Evolutionary conservation across 176 grass and related monocot species (phyloP).

Genomic region (Raddia distichophylla): DNA sequence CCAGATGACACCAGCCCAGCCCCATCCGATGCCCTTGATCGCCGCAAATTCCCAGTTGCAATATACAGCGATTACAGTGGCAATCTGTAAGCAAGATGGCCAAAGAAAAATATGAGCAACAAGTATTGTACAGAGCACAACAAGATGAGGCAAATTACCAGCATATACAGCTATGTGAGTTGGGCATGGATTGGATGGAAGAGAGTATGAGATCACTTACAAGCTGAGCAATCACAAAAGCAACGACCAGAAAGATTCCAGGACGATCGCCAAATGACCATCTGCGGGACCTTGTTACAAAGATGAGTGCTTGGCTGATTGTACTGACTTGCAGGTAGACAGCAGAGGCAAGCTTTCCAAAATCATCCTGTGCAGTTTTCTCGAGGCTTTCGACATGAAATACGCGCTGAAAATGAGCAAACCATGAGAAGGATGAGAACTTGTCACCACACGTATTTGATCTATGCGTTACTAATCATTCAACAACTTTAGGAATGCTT

Average conservation of each 20-base stretch:
- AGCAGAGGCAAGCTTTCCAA: conserved; percentile 85
- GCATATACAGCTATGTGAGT: background rate
- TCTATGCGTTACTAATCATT: background rate
- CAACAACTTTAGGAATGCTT: background rate
- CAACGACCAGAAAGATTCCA: conserved; percentile 71
- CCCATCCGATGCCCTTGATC: conserved; percentile 94
- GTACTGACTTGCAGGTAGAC: conserved; percentile 96
- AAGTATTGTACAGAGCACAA: background rate
- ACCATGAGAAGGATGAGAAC: conserved; percentile 39
- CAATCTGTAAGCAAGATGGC: conserved; percentile 56
- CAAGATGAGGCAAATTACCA: background rate
- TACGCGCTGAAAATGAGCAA: conserved; percentile 56
- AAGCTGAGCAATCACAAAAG: conserved; percentile 85
- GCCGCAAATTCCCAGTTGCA: conserved; percentile 72
- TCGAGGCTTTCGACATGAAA: conserved; percentile 85
- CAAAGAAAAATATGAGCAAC: conserved; percentile 23
- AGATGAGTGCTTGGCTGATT: conserved; percentile 86
- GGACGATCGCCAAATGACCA: conserved; percentile 92
- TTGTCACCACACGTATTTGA: background rate
- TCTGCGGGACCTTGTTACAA: conserved; percentile 85
- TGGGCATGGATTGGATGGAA: background rate
- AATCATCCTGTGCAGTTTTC: conserved; percentile 81
- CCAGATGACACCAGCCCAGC: conserved; percentile 90
- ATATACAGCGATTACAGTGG: conserved; percentile 83
- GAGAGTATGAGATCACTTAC: conserved; percentile 37